Base-by-base conservation (phyloP, 768 basidiomycete species). In the Gymnopilus dilepis region DNA sequence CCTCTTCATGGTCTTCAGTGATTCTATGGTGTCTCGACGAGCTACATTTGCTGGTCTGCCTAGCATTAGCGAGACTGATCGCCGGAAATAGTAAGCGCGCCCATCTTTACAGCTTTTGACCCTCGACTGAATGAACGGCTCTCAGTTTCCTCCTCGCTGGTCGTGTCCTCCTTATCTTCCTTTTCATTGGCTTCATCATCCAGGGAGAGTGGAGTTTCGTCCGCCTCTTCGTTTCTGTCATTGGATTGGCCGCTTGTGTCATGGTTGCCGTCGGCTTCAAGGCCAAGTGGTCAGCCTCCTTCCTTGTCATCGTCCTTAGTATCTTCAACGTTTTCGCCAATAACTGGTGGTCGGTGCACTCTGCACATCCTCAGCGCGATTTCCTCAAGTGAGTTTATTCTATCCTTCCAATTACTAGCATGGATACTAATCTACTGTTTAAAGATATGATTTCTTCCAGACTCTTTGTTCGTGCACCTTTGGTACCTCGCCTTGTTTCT, bases 251-350 rank as follows among this genome's bases (percentile, higher is more conserved):
- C 13, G 95, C 96, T 4, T 99, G 97, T 71, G 77, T 86, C 71
- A 98, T 97, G 93, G 96, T 99, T 50, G 97, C 96, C 9, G 84
- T 99, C 63, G 97, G 97, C 45, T 99, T 98, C 88, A 99, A 99
- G 79, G 97, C 97, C 69, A 99, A 98, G 79, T 97, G 95, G 94
- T 95, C 94, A 13, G 97, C 97, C 2, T 86, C 89, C 12, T 99
- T 99, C 87, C 86, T 99, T 62, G 96, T 98, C 61, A 76, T 97
- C 65, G 84, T 95, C 3, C 77, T 99, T 70, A 94, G 92, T 72
- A 75, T 94, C 69, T 98, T 99, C 89, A 99, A 99, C 73, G 95
- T 97, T 33, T 93, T 97, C 69, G 93, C 92, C 76, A 99, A 99
- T 83, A 97, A 98, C 78, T 99, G 93, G 92, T 99, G 97, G 97